Base-by-base conservation (phyloP, 257 asterid species). In the Lantana camara region DNA sequence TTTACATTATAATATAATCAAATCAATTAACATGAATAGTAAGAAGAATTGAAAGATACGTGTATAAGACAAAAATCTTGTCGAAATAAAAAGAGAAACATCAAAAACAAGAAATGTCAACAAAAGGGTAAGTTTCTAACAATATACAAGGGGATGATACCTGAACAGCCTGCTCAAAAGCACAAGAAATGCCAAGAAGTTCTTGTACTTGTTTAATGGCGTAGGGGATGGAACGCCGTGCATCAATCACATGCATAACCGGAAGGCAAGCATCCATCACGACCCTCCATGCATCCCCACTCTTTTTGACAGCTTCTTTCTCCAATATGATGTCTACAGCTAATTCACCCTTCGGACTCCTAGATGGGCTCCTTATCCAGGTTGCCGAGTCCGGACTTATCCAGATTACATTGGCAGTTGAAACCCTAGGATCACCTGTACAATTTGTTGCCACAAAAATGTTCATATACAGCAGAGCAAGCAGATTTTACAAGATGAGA, bases 101-200 rank as follows among this genome's bases (percentile, higher is more conserved):
- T 11, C 8, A 14, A 15, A 45, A 42, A 35, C 38, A 40, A 35
- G 41, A 37, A 22, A 58, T 17, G 12, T 2, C 1, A n/a, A n/a
- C n/a, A n/a, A n/a, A n/a, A n/a, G n/a, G n/a, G n/a, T n/a, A n/a
- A n/a, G n/a, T n/a, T n/a, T n/a, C 3, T 23, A 42, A n/a, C 19
- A 57, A 38, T 4, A 11, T 41, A 21, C 53, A 61, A 64, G 55
- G 20, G 24, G 44, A 17, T 29, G 38, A 63, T 83, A 94, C 99
- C 99, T 90, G 96, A 75, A 94, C 95, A 72, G 92, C 97, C 78
- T 90, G 99, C 87, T 90, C 99, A 66, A 94, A 94, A 8, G 97
- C 90, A 84, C 99, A 94, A 67, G 99, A 90, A 60, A 94, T 85
- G 56, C 99, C 99, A 72, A 94, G 94, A 69, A 90, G 75, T 64